Percentiles rank a stretch among this genome's conserved stretches.
phyloP scores from a whole-genome alignment of 495 filamentous ascomycete genomes.

The Penicillium canescens region DNA sequence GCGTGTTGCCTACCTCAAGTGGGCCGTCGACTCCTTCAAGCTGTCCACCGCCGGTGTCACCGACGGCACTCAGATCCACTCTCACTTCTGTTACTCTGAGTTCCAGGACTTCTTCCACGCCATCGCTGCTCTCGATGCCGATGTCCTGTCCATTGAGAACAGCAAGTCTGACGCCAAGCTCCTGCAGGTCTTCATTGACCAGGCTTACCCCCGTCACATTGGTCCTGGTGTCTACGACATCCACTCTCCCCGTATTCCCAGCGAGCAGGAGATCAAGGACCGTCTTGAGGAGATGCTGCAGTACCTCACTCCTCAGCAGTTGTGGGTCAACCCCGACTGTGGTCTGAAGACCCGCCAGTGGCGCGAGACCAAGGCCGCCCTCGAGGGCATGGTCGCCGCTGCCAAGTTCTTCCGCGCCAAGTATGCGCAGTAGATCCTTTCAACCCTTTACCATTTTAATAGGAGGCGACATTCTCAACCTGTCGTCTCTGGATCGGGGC shows the following conservation, averaged over 20 bases:
- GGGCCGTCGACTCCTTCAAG: conserved; percentile 97
- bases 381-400: conserved; percentile 91
- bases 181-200: conserved; percentile 95
- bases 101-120: conserved; percentile 99
- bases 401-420: conserved; percentile 94
- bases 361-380: conserved; percentile 91
- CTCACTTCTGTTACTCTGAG: conserved; percentile 99
- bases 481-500: conserved; percentile 38
- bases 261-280: conserved; percentile 95
- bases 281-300: conserved; percentile 95
- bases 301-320: conserved; percentile 90
- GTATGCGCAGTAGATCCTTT: conserved; percentile 59
- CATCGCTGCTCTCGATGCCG: conserved; percentile 95
- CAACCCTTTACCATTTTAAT: conserved; percentile 28
- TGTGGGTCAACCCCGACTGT: conserved; percentile 99
- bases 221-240: conserved; percentile 99
- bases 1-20: conserved; percentile 91
- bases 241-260: conserved; percentile 95
- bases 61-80: conserved; percentile 97
- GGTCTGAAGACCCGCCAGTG: conserved; percentile 97
- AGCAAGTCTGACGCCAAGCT: conserved; percentile 99
- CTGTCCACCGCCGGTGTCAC: conserved; percentile 87
- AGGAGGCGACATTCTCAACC: conserved; percentile 46
- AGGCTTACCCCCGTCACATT: conserved; percentile 95
- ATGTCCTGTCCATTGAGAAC: conserved; percentile 99